Base-by-base conservation (phyloP, 345 rosid species). In the Tarenaya hassleriana region DNA sequence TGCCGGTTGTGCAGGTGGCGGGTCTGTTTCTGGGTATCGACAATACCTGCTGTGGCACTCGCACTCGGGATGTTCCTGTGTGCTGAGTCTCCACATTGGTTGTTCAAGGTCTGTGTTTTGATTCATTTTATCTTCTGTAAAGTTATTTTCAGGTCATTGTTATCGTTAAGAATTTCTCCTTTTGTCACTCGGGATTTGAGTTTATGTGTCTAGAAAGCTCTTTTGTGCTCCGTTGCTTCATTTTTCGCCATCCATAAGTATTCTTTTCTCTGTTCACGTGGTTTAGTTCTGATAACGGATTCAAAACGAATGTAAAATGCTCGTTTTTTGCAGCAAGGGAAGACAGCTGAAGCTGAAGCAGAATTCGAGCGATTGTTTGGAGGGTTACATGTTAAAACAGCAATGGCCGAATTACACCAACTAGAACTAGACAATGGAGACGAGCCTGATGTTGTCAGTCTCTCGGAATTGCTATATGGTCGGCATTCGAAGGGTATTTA, bases 71-170 rank as follows among this genome's bases (percentile, higher is more conserved):
- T 92, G 88, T 51, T 65, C 56, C 69, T 88, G 61, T 92, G 94
- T 71, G 95, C 75, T 5, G 98, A 92, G 67, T 73, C 81, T 71
- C 98, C 96, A 3, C 84, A 79, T 47, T 92, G 98, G 98, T 58
- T 92, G 46, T 83, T 70, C 63, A 92, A 92, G 98, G 98, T 92
- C 65, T 47, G 73, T 34, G 69, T 47, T 31, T 18, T 13, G 16
- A 6, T 34, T 51, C 52, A 16, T 2, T 29, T n/a, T n/a, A n/a
- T n/a, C n/a, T n/a, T n/a, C n/a, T n/a, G n/a, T n/a, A n/a, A n/a
- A n/a, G n/a, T n/a, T n/a, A n/a, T n/a, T n/a, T n/a, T n/a, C n/a
- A n/a, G n/a, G n/a, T n/a, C n/a, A n/a, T n/a, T n/a, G n/a, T n/a
- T n/a, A n/a, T n/a, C n/a, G n/a, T n/a, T n/a, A n/a, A n/a, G n/a